Evolutionary conservation across 345 rosid species (phyloP).

Genomic region (Sonneratia caseolaris): DNA sequence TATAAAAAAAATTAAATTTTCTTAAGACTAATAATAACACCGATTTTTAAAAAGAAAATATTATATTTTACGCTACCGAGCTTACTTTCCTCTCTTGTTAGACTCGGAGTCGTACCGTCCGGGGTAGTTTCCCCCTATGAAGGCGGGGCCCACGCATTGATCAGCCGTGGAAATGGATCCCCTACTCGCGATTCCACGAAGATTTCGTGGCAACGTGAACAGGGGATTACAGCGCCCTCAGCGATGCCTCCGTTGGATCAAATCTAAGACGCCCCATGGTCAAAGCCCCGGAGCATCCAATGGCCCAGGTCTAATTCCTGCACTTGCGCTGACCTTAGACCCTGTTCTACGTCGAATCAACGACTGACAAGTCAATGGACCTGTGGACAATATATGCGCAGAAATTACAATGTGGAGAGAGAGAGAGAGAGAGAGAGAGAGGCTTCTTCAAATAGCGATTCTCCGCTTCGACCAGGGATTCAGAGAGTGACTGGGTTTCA

Average conservation of each 20-base stretch:
- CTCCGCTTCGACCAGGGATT: background rate
- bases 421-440: slow-evolving; percentile 3
- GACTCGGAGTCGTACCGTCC: too few relatives aligned
- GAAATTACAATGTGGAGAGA: background rate
- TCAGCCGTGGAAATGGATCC: background rate
- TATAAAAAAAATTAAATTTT: too few relatives aligned
- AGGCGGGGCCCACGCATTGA: background rate
- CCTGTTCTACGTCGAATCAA: background rate
- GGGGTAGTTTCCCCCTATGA: too few relatives aligned
- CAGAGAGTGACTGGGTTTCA: background rate
- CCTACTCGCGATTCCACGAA: background rate
- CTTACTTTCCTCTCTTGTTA: too few relatives aligned
- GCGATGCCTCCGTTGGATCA: background rate
- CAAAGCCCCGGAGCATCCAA: background rate
- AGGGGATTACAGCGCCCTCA: background rate
- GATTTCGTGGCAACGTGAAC: background rate
- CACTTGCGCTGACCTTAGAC: slow-evolving; percentile 1
- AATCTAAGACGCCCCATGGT: background rate
- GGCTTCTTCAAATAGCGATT: background rate
- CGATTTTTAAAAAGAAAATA: too few relatives aligned
- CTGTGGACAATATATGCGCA: slow-evolving; percentile 4
- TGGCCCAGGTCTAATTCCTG: background rate
- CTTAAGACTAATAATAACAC: too few relatives aligned
- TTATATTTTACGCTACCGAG: too few relatives aligned
- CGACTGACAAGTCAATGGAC: slow-evolving; percentile 19